A percentile compares a stretch with the other conserved stretches of the same genome.
Conservation (phyloP, 228 moss, liverwort and hornwort species). For the Sphagnum magellanicum region DNA sequence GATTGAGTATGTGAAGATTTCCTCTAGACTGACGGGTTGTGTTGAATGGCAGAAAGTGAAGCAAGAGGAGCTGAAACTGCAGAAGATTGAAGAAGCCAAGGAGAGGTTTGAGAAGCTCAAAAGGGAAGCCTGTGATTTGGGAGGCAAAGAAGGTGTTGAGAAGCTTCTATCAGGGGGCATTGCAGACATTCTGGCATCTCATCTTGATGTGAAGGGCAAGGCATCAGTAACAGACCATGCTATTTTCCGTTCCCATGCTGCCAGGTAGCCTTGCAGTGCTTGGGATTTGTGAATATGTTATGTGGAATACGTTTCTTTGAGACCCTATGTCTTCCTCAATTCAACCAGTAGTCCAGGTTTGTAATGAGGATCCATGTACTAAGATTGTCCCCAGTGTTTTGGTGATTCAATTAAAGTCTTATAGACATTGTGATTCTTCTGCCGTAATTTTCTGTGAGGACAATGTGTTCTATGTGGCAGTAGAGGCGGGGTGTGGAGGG, state of each 20-base stretch:
- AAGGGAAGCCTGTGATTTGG: constrained; percentile 37
- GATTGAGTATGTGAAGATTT: no score
- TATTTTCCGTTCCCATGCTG: constrained; percentile 77
- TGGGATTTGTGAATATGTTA: not conserved
- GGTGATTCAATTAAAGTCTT: no score
- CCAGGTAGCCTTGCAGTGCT: constrained; percentile 32
- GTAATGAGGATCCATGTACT: no score
- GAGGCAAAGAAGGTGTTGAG: constrained; percentile 58
- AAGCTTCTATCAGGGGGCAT: constrained; percentile 48
- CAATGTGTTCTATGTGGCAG: no score
- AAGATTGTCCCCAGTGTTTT: no score
- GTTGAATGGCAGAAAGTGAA: constrained; percentile 54
- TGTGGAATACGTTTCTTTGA: not conserved
- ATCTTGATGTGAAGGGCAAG: constrained; percentile 59
- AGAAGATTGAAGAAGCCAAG: constrained; percentile 49
- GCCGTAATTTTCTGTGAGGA: no score
- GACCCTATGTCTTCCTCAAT: no score
- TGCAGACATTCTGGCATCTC: constrained; percentile 74
- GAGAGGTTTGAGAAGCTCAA: constrained; percentile 18
- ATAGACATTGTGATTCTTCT: no score
- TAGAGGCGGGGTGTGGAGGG: no score
- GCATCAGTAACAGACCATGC: constrained; percentile 70
- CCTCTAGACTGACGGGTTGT: not conserved
- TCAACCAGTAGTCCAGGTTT: no score
- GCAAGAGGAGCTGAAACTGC: constrained; percentile 72